A percentile compares a stretch with the other conserved stretches of the same genome.
phyloP scores from a whole-genome alignment of 1,284 basidiomycete genomes.

The Rhodotorula sp. region DNA sequence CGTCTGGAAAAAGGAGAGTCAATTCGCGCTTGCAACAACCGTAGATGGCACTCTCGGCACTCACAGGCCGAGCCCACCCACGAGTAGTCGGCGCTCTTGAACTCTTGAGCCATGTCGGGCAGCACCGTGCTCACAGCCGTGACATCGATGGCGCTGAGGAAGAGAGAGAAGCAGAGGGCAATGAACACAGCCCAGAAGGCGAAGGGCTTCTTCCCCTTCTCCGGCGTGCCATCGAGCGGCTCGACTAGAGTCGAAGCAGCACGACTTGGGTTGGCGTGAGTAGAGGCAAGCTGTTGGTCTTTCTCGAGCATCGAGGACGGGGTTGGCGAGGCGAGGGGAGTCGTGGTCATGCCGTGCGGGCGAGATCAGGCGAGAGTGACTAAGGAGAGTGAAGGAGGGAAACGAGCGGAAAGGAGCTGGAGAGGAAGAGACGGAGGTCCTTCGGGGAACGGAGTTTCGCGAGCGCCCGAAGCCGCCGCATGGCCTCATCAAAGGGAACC shows the following conservation, averaged over 20 bases:
- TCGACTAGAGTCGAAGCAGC: not conserved
- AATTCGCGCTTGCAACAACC: no score
- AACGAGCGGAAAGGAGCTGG: no score
- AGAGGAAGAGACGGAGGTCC: no score
- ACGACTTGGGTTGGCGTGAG: not conserved
- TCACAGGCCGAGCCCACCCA: constrained; percentile 43
- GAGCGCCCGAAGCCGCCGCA: no score
- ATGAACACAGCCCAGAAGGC: constrained; percentile 41
- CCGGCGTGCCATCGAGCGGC: not conserved
- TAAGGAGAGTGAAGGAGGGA: no score
- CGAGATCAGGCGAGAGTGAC: no score
- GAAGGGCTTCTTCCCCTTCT: constrained; percentile 1
- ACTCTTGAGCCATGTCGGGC: constrained; percentile 34
- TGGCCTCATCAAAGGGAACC: no score
- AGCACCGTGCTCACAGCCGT: not conserved
- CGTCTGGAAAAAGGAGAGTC: constrained; percentile 8
- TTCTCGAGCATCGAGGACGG: not conserved
- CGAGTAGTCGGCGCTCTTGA: constrained; percentile 34
- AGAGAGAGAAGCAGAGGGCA: constrained; percentile 33
- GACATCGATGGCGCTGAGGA: constrained; percentile 23
- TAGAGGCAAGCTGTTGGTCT: not conserved
- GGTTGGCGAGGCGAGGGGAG: not conserved
- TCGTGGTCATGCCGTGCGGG: not conserved
- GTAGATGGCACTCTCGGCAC: no score
- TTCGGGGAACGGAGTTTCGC: no score